These are phyloP conservation scores for Mortierella antarctica DNA, from an alignment of 192 early-diverging fungal genomes.

Conservation along the genomic window DNA sequence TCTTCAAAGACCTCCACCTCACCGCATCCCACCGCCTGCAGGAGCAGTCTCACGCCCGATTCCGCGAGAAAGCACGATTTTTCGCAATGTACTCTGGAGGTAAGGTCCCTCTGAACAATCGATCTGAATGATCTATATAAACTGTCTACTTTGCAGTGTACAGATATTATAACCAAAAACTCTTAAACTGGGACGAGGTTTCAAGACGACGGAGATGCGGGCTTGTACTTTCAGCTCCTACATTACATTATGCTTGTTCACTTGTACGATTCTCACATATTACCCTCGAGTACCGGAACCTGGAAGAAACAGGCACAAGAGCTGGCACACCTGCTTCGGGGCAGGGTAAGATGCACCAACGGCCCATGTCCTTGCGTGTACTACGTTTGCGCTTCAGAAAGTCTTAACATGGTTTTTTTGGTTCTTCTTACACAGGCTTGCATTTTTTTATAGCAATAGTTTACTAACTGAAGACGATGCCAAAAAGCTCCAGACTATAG, in stretches of 20 bases:
- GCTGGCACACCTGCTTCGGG: conserved; percentile 32
- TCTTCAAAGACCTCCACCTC: conserved; percentile 46
- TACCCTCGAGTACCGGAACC: conserved; percentile 19
- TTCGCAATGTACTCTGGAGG: conserved; percentile 51
- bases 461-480: too few species aligned
- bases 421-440: neutral
- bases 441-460: too few species aligned
- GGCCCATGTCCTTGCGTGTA: neutral
- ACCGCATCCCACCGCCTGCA: conserved; percentile 39
- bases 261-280: conserved; percentile 13
- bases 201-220: conserved; percentile 36
- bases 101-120: conserved; percentile 6
- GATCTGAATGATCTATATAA: too few species aligned
- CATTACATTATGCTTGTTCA: conserved; percentile 25
- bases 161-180: conserved; percentile 15
- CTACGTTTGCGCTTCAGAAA: too few species aligned
- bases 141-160: too few species aligned
- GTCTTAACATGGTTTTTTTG: conserved; percentile 1
- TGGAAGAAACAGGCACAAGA: conserved; percentile 34
- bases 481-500: too few species aligned
- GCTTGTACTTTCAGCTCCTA: conserved; percentile 14
- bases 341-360: conserved; percentile 24
- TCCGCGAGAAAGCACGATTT: conserved; percentile 28
- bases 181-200: conserved; percentile 45
- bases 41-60: conserved; percentile 16